These are phyloP conservation scores for Globisporangium spiculum DNA, from an alignment of 352 stramenopile species.

Conservation along the genomic window DNA sequence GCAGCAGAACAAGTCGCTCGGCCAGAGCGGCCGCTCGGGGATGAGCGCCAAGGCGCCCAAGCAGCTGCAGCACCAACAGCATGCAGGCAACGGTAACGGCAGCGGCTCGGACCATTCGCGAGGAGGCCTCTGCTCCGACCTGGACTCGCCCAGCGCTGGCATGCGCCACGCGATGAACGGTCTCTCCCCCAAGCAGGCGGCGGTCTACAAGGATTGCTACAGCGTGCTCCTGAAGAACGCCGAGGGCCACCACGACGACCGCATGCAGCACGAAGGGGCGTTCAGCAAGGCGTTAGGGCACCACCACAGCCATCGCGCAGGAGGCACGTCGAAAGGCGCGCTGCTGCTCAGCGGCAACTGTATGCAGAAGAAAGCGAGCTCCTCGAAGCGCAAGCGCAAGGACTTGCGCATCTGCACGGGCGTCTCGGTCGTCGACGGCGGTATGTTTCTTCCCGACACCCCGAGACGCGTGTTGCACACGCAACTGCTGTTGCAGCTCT, in stretches of 20 bases:
- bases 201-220: slow-evolving; percentile 78
- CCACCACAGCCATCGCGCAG: slow-evolving; percentile 9
- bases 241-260: slow-evolving; percentile 21
- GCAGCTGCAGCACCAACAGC: slow-evolving; percentile 20
- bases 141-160: slow-evolving; percentile 15
- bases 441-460: slow-evolving; percentile 79
- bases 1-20: slow-evolving; percentile 75
- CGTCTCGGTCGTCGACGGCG: slow-evolving; percentile 31
- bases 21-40: slow-evolving; percentile 21
- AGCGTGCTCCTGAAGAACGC: slow-evolving; percentile 62
- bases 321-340: slow-evolving; percentile 5
- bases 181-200: slow-evolving; percentile 57
- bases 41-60: slow-evolving; percentile 32
- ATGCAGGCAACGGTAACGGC: slow-evolving; percentile 8
- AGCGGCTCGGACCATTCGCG: slow-evolving; percentile 7
- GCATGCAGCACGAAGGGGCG: slow-evolving; percentile 6
- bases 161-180: slow-evolving; percentile 37
- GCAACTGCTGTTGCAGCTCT: slow-evolving; percentile 72
- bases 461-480: slow-evolving; percentile 74
- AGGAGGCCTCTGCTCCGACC: slow-evolving; percentile 2
- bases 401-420: slow-evolving; percentile 78
- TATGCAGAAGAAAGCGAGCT: slow-evolving; percentile 45
- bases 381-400: slow-evolving; percentile 80
- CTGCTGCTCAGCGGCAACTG: background rate
- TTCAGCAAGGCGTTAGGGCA: slow-evolving; percentile 15